A percentile compares a stretch with the other conserved stretches of the same genome.
Evolutionary conservation across 75 land plant genomes (phyloP).

Genomic region (Sequoiadendron giganteum): DNA sequence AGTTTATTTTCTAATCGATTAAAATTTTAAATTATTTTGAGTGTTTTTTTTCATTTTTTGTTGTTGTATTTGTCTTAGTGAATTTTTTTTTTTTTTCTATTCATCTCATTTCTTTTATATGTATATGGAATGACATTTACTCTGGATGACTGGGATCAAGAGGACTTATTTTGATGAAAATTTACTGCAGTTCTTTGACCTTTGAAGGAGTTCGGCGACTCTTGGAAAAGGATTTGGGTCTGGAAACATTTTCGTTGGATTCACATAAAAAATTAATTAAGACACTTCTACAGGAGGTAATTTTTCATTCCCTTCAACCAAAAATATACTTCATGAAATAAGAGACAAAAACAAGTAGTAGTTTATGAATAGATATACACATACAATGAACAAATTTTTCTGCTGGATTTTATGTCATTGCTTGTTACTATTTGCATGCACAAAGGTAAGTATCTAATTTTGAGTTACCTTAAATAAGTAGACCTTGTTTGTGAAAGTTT

Average conservation of each 20-base stretch:
- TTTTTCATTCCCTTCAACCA: neutral
- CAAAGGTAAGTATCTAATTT: neutral
- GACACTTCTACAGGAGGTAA: constrained; percentile 51
- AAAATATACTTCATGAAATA: neutral
- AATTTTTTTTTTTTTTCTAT: neutral
- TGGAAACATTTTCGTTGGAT: constrained; percentile 53
- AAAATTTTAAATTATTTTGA: neutral
- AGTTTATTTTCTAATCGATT: neutral
- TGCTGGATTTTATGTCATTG: neutral
- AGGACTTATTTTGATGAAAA: neutral
- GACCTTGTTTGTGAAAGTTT: neutral
- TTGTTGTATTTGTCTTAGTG: neutral
- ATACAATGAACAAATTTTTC: no score
- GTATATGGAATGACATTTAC: neutral
- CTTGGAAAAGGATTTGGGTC: constrained; percentile 65
- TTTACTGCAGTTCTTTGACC: constrained; percentile 60
- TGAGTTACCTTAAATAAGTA: neutral
- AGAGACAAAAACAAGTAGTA: neutral
- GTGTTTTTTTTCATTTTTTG: neutral
- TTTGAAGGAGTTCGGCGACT: constrained; percentile 53
- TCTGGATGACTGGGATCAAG: neutral
- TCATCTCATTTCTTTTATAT: neutral
- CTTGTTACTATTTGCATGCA: neutral
- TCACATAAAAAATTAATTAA: constrained; percentile 54
- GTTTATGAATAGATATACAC: neutral